phyloP scores from a whole-genome alignment of 1,139 yeast species.

The Sporopachydermia cereana region DNA sequence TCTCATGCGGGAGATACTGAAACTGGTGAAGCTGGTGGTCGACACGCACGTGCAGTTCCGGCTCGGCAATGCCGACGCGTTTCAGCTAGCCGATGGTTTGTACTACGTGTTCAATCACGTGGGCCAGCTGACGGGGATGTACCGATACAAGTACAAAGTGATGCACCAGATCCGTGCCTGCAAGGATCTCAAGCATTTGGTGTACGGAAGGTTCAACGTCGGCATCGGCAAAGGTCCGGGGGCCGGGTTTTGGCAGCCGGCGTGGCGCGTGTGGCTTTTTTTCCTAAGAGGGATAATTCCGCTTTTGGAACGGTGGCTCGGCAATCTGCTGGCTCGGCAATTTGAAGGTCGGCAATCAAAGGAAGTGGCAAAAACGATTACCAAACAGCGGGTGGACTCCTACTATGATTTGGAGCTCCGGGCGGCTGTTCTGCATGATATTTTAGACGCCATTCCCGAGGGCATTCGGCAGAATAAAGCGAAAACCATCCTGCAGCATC shows the following conservation, averaged over 20 bases:
- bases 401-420: slow-evolving; percentile 88
- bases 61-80: slow-evolving; percentile 84
- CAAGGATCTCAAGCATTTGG: slow-evolving; percentile 86
- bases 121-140: slow-evolving; percentile 94
- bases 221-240: slow-evolving; percentile 95
- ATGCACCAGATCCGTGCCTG: slow-evolving; percentile 98
- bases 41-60: slow-evolving; percentile 91
- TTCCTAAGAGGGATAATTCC: slow-evolving; percentile 93
- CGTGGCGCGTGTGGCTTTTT: slow-evolving; percentile 95
- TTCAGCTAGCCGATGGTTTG: slow-evolving; percentile 88
- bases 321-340: slow-evolving; percentile 82
- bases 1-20: slow-evolving; percentile 74
- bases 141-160: slow-evolving; percentile 90
- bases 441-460: slow-evolving; percentile 93
- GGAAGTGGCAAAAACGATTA: slow-evolving; percentile 86
- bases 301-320: slow-evolving; percentile 85
- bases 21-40: slow-evolving; percentile 72
- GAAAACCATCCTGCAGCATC: slow-evolving; percentile 79
- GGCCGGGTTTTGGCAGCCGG: slow-evolving; percentile 98
- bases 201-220: slow-evolving; percentile 69
- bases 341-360: slow-evolving; percentile 92
- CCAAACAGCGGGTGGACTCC: slow-evolving; percentile 92
- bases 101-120: slow-evolving; percentile 83
- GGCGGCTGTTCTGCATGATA: slow-evolving; percentile 92
- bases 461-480: slow-evolving; percentile 84